Conservation (phyloP, 768 basidiomycete genomes). For the Mycena albidolilacea region DNA sequence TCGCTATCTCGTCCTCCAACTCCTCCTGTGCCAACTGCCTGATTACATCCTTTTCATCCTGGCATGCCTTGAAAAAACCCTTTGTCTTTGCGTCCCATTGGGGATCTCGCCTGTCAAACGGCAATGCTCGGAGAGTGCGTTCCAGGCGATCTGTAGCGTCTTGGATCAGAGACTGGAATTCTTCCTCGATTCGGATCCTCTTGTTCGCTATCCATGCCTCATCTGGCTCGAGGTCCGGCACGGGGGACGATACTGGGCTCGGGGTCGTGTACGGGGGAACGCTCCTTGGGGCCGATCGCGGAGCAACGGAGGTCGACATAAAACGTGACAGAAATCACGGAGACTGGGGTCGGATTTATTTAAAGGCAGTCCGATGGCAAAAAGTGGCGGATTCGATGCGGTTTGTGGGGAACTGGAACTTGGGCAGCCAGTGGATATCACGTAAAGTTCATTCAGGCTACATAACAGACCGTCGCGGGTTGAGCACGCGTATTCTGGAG, state of each 20-base stretch:
- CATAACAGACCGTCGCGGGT: slow-evolving; percentile 11
- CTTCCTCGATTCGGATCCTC: slow-evolving; percentile 64
- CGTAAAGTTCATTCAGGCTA: slow-evolving; percentile 38
- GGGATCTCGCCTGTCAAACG: not conserved
- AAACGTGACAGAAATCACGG: slow-evolving; percentile 15
- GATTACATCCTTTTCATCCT: not conserved
- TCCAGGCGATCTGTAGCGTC: slow-evolving; percentile 77
- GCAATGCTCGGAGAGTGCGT: slow-evolving; percentile 45
- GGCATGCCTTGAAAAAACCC: not conserved
- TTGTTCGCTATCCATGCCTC: slow-evolving; percentile 67
- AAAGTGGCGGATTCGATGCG: slow-evolving; percentile 34
- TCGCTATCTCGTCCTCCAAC: not conserved
- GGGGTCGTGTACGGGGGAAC: not conserved
- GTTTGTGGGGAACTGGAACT: slow-evolving; percentile 36
- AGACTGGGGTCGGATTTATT: slow-evolving; percentile 5
- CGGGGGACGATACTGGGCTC: slow-evolving; percentile 22
- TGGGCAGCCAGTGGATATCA: slow-evolving; percentile 34
- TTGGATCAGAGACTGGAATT: slow-evolving; percentile 60
- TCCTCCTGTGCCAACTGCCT: slow-evolving; percentile 11
- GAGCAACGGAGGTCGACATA: slow-evolving; percentile 25
- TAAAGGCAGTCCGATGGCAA: slow-evolving; percentile 19
- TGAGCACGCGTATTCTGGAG: slow-evolving; percentile 29
- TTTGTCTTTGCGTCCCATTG: not conserved
- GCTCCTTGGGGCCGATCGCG: slow-evolving; percentile 38
- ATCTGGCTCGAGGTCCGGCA: slow-evolving; percentile 63